These are phyloP conservation scores for Coemansia guatemalensis DNA, from an alignment of 192 early-diverging fungal species.

Conservation along the genomic window DNA sequence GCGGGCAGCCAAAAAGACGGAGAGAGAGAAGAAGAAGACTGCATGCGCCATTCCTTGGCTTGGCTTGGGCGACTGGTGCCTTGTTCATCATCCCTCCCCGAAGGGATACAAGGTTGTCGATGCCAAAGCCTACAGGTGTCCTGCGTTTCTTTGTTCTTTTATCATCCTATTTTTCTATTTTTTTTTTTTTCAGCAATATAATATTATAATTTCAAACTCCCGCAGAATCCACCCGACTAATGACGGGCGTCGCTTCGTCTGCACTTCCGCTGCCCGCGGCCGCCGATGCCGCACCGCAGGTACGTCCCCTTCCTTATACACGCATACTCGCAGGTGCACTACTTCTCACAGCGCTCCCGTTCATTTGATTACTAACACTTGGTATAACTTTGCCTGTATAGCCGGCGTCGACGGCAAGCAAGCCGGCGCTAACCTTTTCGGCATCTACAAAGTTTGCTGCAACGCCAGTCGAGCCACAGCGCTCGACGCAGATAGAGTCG, in stretches of 20 bases:
- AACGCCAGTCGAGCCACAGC: conserved; percentile 10
- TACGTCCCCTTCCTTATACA: conserved; percentile 5
- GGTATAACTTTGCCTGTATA: conserved; percentile 13
- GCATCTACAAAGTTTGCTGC: conserved; percentile 44
- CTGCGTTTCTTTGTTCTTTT: conserved; percentile 2
- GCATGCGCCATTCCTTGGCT: neutral
- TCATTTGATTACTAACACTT: neutral
- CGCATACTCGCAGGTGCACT: neutral
- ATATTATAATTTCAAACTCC: conserved; percentile 5
- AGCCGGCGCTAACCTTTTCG: conserved; percentile 41
- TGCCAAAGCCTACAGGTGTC: neutral
- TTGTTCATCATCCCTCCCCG: too few relatives aligned
- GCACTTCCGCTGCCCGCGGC: conserved; percentile 35
- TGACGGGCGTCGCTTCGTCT: conserved; percentile 42
- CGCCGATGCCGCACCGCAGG: conserved; percentile 24
- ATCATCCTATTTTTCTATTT: conserved; percentile 10
- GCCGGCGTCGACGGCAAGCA: conserved; percentile 13
- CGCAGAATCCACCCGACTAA: conserved; percentile 3
- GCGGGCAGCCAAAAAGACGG: neutral
- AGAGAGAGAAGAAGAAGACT: neutral
- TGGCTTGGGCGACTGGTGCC: neutral
- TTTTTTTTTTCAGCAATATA: conserved; percentile 2
- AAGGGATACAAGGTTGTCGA: neutral
- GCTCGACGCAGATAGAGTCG: conserved; percentile 20
- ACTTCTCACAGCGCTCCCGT: neutral